These are phyloP conservation scores for Breynia disticha DNA, from an alignment of 441 rosid genomes.

Conservation along the genomic window DNA sequence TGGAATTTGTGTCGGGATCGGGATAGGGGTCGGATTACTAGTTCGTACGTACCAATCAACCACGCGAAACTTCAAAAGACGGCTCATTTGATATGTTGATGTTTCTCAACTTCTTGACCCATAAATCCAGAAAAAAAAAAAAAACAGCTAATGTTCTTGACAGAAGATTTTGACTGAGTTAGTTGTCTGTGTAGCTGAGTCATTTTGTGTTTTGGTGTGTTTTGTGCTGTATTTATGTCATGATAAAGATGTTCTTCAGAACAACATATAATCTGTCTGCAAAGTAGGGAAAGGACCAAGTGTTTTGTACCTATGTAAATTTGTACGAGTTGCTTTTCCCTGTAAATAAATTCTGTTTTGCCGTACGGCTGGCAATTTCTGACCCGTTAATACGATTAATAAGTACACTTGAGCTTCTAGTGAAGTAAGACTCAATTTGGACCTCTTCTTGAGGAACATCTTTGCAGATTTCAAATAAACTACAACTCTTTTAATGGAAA, in stretches of 20 bases:
- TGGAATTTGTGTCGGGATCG: constrained; percentile 69
- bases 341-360: constrained; percentile 27
- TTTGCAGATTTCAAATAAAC: too few species aligned
- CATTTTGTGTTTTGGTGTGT: constrained; percentile 5
- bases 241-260: constrained; percentile 7
- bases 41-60: constrained; percentile 66
- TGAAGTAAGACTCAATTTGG: neutral
- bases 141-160: constrained; percentile 17
- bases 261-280: constrained; percentile 4
- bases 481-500: too few species aligned
- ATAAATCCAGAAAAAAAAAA: too few species aligned
- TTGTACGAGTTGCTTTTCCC: constrained; percentile 15
- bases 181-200: constrained; percentile 12
- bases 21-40: constrained; percentile 79
- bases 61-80: constrained; percentile 54
- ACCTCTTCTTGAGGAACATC: too few species aligned
- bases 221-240: neutral
- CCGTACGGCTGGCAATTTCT: too few species aligned
- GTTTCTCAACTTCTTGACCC: neutral
- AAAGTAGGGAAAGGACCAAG: constrained; percentile 1
- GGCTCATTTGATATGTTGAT: constrained; percentile 29
- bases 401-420: neutral
- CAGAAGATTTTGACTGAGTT: constrained; percentile 41
- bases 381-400: constrained; percentile 1
- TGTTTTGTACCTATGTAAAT: constrained; percentile 6